Base-by-base conservation (phyloP, 2,329 filamentous ascomycete species). In the Colletotrichum spaethianum region DNA sequence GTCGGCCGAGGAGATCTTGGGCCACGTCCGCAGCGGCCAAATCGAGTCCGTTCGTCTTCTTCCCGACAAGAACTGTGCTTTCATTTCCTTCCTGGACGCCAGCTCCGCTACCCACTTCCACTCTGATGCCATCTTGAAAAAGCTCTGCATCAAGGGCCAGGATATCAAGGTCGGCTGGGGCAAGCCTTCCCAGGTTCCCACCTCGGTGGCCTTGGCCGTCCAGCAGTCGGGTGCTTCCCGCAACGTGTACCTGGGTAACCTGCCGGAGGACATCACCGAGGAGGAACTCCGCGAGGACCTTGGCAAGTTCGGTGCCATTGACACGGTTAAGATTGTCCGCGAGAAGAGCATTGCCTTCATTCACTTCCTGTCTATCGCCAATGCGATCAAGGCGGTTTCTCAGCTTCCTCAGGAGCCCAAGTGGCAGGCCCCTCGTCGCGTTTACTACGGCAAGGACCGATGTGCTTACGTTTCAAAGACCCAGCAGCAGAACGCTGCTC, bases 121-220 rank as follows among this genome's bases (percentile, higher is more conserved):
- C 87, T 99, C 96, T 26, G 96, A 99, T 88, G 96, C 96, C 77
- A 99, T 99, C 84, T 90, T 99, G 89, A 99, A 99, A 89, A 99
- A 98, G 89, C 91, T 99, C 81, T 95, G 95, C 78, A 97, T 99
- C 86, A 95, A 97, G 84, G 96, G 96, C 33, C 96, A 98, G 86
- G 96, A 99, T 82, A 98, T 99, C 87, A 99, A 99, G 88, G 95
- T 99, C 78, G 96, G 96, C 74, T 99, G 96, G 96, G 96, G 96
- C 75, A 99, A 99, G 85, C 96, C 96, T 40, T 98, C 96, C 4
- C 96, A 98, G 83, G 96, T 99, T 0, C 96, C 96, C 4, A 98
- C 96, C 2, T 98, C 96, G 2, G 96, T 99, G 57, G 95, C 95
- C n/a, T 88, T 98, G 70, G 96, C 96, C 57, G 96, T 98, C 40